Conservation (phyloP, 2,329 filamentous ascomycete species). For the Simplicillium sp. region DNA sequence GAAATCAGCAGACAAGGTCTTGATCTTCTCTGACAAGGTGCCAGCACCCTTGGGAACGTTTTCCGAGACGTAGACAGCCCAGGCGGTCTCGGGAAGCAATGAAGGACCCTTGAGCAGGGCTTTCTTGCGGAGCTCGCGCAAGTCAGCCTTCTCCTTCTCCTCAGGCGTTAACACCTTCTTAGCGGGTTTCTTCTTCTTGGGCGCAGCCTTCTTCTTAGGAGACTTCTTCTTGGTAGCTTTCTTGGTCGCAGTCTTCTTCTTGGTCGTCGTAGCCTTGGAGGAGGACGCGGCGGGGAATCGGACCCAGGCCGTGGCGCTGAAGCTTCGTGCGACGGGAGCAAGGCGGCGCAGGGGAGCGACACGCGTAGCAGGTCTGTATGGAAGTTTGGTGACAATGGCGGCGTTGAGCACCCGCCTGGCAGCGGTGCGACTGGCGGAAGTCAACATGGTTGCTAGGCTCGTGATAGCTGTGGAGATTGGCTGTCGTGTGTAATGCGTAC, state of each 20-base stretch:
- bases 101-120: constrained; percentile 31
- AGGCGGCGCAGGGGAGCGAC: constrained; percentile 9
- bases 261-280: constrained; percentile 10
- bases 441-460: background rate
- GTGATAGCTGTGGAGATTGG: too few species aligned
- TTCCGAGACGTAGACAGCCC: constrained; percentile 27
- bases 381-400: constrained; percentile 11
- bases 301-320: constrained; percentile 19
- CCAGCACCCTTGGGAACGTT: constrained; percentile 12
- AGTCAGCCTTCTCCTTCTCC: constrained; percentile 22
- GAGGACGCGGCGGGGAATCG: constrained; percentile 13
- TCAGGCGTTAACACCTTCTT: constrained; percentile 28
- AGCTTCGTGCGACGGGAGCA: constrained; percentile 16
- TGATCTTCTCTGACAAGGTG: constrained; percentile 13
- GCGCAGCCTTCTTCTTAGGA: constrained; percentile 15
- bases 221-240: constrained; percentile 14
- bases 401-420: background rate
- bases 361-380: constrained; percentile 11
- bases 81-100: constrained; percentile 19
- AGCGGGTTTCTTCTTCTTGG: constrained; percentile 12
- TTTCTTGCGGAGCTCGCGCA: constrained; percentile 26
- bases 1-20: constrained; percentile 21
- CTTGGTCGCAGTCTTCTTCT: constrained; percentile 14
- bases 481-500: too few species aligned
- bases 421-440: background rate